Base-by-base conservation (phyloP, 805 yeast species). In the Candida multigemmis region DNA sequence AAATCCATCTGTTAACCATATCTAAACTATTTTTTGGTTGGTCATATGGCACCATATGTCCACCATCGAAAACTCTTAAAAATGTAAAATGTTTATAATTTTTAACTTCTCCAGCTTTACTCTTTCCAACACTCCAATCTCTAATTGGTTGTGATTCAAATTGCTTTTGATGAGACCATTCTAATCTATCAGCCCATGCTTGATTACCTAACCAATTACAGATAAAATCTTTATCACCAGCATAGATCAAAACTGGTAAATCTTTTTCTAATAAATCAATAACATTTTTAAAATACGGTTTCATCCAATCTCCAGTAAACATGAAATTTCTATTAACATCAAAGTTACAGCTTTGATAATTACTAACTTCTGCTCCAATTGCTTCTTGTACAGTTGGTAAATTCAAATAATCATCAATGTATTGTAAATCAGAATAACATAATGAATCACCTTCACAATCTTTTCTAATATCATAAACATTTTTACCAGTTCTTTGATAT, bases 11-110 rank as follows among this genome's bases (percentile, higher is more conserved):
- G 63, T 83, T 81, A 38, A 87, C 71, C 86, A 87, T 77, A 30
- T 73, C 86, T 36, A 80, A 63, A 3, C 94, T 62, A 44, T 67
- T 65, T 44, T 71, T 76, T 18, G 95, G 94, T 60, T 81, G 91
- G 55, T 87, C 86, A 46, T 63, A 79, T 13, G 96, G 96, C 37
- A 84, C 94, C 96, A 87, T 86, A 58, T 87, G 96, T 14, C 96
- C 96, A 30, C 89, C 96, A 33, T 74, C 91, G 46, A 66, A 86
- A 6, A 86, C 74, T 54, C 95, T 71, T 56, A 84, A 65, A 64
- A 78, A 87, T 5, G 94, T 81, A 41, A 87, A 74, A 36, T 73
- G 68, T 27, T 77, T 75, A 39, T 62, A 70, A 46, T 72, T 77
- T 65, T 84, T 85, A 14, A 76, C 78, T 41, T 79, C 74, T 37